Percentiles rank a stretch among this genome's conserved stretches.
Evolutionary conservation across 768 basidiomycete genomes (phyloP).

Genomic region (Steccherinum ochraceum): DNA sequence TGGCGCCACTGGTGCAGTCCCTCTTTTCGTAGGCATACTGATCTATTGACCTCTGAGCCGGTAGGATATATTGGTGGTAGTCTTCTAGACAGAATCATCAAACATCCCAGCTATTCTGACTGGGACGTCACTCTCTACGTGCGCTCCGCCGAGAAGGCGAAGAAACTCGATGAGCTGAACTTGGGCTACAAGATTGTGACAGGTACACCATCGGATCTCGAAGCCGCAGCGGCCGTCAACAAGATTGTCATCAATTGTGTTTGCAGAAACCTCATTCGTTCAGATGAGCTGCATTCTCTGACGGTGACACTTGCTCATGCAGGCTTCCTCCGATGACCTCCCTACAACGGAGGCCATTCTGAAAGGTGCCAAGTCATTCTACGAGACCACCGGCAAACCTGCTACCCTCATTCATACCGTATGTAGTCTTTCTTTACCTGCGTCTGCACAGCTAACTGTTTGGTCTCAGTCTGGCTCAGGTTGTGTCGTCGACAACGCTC

Average conservation of each 20-base stretch:
- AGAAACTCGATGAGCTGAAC: no score
- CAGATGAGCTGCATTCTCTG: no score
- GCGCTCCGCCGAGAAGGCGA: no score
- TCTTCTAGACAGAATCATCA: no score
- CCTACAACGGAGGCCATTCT: slow-evolving; percentile 40
- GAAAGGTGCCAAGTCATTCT: slow-evolving; percentile 42
- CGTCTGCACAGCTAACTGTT: neutral
- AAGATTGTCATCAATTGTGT: slow-evolving; percentile 20
- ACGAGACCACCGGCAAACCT: slow-evolving; percentile 32
- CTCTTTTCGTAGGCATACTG: no score
- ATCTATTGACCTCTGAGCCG: no score
- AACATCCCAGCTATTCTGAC: no score
- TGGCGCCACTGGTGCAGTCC: no score
- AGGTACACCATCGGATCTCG: slow-evolving; percentile 9
- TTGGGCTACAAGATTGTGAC: slow-evolving; percentile 13
- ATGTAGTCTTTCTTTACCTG: slow-evolving; percentile 1
- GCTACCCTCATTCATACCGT: slow-evolving; percentile 60
- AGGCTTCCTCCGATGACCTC: slow-evolving; percentile 45
- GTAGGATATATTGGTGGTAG: no score
- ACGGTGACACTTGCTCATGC: no score
- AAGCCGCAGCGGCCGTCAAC: slow-evolving; percentile 31
- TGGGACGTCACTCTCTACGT: no score
- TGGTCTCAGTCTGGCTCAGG: slow-evolving; percentile 20
- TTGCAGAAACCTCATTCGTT: no score
- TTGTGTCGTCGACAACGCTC: slow-evolving; percentile 37